Conservation (phyloP, 1,284 basidiomycete genomes). For the Leucoagaricus sp. region DNA sequence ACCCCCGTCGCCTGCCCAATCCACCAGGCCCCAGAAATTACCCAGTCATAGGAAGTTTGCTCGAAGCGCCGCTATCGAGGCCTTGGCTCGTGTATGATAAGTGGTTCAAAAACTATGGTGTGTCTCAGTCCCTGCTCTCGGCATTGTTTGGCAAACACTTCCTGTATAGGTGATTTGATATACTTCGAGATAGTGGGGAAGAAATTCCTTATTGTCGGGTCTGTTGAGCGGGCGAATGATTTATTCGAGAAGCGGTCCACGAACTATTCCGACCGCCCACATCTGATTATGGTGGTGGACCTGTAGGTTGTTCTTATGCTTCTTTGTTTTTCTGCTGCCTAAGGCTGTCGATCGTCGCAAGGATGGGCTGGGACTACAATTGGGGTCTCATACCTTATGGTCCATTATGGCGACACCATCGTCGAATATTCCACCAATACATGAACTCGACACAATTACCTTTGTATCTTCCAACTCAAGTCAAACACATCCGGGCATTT, state of each 20-base stretch:
- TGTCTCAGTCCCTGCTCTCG: background rate
- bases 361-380: conserved; percentile 17
- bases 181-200: conserved; percentile 16
- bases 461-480: conserved; percentile 13
- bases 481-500: conserved; percentile 5
- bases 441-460: conserved; percentile 6
- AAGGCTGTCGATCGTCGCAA: background rate
- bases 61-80: conserved; percentile 15
- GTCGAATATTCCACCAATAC: conserved; percentile 17
- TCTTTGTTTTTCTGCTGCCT: background rate
- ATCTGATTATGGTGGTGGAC: conserved; percentile 18
- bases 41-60: conserved; percentile 19
- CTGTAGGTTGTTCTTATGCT: conserved; percentile 1
- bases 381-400: conserved; percentile 16
- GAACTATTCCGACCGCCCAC: conserved; percentile 20
- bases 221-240: conserved; percentile 14
- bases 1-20: conserved; percentile 12
- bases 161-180: conserved; percentile 18
- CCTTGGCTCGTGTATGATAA: conserved; percentile 17
- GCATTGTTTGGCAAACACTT: background rate
- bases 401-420: conserved; percentile 14
- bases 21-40: conserved; percentile 20
- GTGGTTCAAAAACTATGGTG: conserved; percentile 18
- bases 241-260: conserved; percentile 21
- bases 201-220: conserved; percentile 16